Base-by-base conservation (phyloP, 345 rosid genomes). In the Chamaenerion angustifolium region DNA sequence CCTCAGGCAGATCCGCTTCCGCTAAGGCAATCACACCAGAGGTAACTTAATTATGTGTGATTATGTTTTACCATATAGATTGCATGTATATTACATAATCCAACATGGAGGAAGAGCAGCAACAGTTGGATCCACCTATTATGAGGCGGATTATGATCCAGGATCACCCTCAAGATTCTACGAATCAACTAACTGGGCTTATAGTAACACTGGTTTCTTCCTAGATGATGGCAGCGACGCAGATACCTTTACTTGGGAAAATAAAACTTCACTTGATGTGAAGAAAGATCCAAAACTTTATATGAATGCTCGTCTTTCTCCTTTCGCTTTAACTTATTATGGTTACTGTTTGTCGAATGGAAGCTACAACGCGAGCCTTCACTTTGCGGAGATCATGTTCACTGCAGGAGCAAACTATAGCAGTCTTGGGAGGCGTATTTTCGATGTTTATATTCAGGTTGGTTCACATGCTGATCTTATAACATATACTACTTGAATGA, bases 361-460 rank as follows among this genome's bases (percentile, higher is more conserved):
- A 40, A 62, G 42, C 50, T 74, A 78, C 61, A 37, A 64, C 0
- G 78, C 82, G 19, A 72, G 55, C 49, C 95, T 85, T 52, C 90
- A 85, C 59, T 85, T 85, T 51, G 85, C 82, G 16, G 92, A 85
- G 69, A 77, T 76, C 11, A 54, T 60, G 68, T 74, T 82, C 69
- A 57, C 25, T 4, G 50, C 47, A 18, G 66, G 63, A 40, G 49
- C 56, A 40, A 56, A 62, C 1, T 82, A 50, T 52, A 3, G 0
- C 10, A 77, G 68, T 57, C 55, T 75, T 12, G 95, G 95, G 18
- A 79, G 73, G 69, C 68, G 84, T 18, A 46, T 70, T 50, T 85
- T 82, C 40, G 76, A 85, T 73, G 71, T 82, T 50, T 77, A 79
- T 50, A 44, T 82, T 49, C 87, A 81, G 85, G 90, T 81, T 62